phyloP scores from a whole-genome alignment of 495 filamentous ascomycete genomes.

The Aspergillus egyptiacus region DNA sequence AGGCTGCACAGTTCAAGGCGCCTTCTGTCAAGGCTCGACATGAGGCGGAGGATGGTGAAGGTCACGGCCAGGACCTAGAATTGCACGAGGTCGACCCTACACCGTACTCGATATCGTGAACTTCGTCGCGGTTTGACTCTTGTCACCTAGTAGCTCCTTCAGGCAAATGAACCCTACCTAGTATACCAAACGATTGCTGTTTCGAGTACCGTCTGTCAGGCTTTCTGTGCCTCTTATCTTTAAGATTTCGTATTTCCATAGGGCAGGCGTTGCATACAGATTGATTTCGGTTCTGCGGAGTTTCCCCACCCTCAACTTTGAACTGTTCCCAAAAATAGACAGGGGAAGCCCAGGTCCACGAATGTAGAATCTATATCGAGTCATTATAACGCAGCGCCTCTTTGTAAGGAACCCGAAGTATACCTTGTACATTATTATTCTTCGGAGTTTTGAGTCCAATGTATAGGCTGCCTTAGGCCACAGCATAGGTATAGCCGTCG shows the following conservation, averaged over 20 bases:
- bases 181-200: background rate
- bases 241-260: background rate
- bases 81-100: conserved; percentile 3
- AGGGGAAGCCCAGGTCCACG: too few species aligned
- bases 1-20: background rate
- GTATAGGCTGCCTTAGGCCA: too few species aligned
- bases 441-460: too few species aligned
- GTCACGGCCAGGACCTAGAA: background rate
- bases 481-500: too few species aligned
- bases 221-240: background rate
- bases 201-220: background rate
- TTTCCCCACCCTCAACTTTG: too few species aligned
- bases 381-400: too few species aligned
- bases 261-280: background rate
- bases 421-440: too few species aligned
- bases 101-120: background rate
- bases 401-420: too few species aligned
- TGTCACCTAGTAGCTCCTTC: background rate
- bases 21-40: background rate
- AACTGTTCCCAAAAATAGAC: too few species aligned
- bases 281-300: background rate
- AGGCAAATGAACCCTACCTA: background rate
- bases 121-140: background rate
- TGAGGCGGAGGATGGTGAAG: background rate
- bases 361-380: too few species aligned